Evolutionary conservation across 2,329 filamentous ascomycete genomes (phyloP).

Genomic region (Colletotrichum lini): DNA sequence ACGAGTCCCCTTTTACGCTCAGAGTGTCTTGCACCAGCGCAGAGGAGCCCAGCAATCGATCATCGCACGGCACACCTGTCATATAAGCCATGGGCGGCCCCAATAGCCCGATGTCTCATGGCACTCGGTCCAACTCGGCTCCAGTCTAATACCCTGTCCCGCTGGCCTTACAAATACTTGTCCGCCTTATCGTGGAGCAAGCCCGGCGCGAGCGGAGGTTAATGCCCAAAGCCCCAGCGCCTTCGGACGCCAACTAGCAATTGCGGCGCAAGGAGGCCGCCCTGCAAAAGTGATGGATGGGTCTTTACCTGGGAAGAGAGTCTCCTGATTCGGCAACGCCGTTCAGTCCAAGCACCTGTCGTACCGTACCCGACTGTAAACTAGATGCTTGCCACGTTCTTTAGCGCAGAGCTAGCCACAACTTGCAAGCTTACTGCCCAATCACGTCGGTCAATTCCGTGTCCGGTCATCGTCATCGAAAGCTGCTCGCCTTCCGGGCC

Average conservation of each 20-base stretch:
- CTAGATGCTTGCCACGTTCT: conserved; percentile 34
- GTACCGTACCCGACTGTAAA: conserved; percentile 20
- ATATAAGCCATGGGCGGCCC: too few relatives aligned
- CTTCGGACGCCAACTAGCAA: conserved; percentile 8
- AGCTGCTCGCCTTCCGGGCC: neutral
- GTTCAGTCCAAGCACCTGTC: conserved; percentile 13
- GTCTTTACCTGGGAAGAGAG: neutral
- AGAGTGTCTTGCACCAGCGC: conserved; percentile 1
- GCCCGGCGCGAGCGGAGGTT: conserved; percentile 26
- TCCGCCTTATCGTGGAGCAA: conserved; percentile 9
- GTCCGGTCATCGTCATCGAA: conserved; percentile 35
- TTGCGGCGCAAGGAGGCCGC: conserved; percentile 33
- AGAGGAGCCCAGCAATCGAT: conserved; percentile 7
- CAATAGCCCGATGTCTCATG: neutral
- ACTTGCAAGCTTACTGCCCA: conserved; percentile 27
- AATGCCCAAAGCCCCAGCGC: conserved; percentile 31
- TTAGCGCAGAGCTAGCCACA: conserved; percentile 32
- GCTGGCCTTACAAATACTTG: conserved; percentile 19
- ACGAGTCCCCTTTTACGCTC: conserved; percentile 21
- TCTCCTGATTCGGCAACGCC: conserved; percentile 26
- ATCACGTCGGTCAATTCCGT: conserved; percentile 33
- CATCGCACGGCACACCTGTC: conserved; percentile 6
- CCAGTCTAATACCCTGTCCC: conserved; percentile 14
- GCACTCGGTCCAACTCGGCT: conserved; percentile 21
- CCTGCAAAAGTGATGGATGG: conserved; percentile 9